Evolutionary conservation across 495 filamentous ascomycete species (phyloP).

Genomic region (Xylaria castorea): DNA sequence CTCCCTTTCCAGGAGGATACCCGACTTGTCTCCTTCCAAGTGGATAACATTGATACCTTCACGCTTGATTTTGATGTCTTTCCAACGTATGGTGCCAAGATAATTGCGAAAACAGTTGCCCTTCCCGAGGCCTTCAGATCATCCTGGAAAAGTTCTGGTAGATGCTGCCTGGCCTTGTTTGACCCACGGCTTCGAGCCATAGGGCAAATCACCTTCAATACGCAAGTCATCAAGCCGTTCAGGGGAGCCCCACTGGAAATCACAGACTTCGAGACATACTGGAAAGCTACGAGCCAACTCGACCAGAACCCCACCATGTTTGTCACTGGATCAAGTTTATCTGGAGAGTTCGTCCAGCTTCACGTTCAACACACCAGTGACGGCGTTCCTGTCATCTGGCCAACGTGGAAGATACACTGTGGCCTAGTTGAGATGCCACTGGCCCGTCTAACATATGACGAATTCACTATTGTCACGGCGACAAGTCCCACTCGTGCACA

Average conservation of each 20-base stretch:
- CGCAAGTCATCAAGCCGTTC: conserved; percentile 96
- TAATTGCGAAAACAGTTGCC: conserved; percentile 93
- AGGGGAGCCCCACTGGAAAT: conserved; percentile 93
- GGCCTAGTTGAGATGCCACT: conserved; percentile 83
- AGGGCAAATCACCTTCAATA: conserved; percentile 90
- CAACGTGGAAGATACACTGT: conserved; percentile 78
- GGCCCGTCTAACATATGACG: conserved; percentile 71
- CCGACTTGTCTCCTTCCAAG: conserved; percentile 89
- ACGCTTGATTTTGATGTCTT: conserved; percentile 97
- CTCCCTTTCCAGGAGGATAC: conserved; percentile 96
- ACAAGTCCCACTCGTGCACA: conserved; percentile 53
- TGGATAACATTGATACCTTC: conserved; percentile 91
- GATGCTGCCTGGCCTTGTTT: conserved; percentile 85
- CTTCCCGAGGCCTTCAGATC: conserved; percentile 83
- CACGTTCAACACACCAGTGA: conserved; percentile 92
- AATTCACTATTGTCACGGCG: conserved; percentile 73
- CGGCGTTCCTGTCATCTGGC: conserved; percentile 84
- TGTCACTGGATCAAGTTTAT: conserved; percentile 93
- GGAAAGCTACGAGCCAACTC: conserved; percentile 94
- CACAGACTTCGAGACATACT: conserved; percentile 97
- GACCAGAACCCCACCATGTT: conserved; percentile 82
- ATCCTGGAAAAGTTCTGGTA: conserved; percentile 74
- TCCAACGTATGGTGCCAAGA: conserved; percentile 94
- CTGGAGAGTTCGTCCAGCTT: conserved; percentile 89
- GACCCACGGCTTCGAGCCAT: conserved; percentile 93